phyloP scores from a whole-genome alignment of 768 basidiomycete genomes.

The Suillus fuscotomentosus region DNA sequence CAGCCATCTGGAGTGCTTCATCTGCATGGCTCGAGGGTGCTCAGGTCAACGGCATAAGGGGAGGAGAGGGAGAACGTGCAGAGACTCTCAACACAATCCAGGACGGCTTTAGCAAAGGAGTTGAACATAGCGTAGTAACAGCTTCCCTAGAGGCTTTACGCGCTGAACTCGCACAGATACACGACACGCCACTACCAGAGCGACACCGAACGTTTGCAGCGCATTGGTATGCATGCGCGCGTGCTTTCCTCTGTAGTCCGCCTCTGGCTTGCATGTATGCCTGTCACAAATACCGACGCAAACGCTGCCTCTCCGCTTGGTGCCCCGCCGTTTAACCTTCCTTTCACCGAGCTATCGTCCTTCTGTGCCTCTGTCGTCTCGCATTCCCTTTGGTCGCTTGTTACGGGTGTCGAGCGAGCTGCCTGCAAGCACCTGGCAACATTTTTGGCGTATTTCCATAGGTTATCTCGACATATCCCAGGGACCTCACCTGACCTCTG shows the following conservation, averaged over 20 bases:
- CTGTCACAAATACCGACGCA: slow-evolving; percentile 38
- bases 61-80: slow-evolving; percentile 63
- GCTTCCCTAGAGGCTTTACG: slow-evolving; percentile 35
- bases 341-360: slow-evolving; percentile 54
- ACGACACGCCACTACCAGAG: not conserved
- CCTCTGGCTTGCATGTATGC: slow-evolving; percentile 63
- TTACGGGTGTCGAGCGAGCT: slow-evolving; percentile 4
- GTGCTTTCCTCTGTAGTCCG: slow-evolving; percentile 50
- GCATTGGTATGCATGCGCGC: slow-evolving; percentile 34
- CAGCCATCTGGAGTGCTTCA: slow-evolving; percentile 37
- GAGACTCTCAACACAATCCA: slow-evolving; percentile 34
- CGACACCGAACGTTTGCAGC: slow-evolving; percentile 13
- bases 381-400: slow-evolving; percentile 49
- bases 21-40: slow-evolving; percentile 78
- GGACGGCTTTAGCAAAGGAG: slow-evolving; percentile 39
- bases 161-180: slow-evolving; percentile 19
- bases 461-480: slow-evolving; percentile 57
- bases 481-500: slow-evolving; percentile 56
- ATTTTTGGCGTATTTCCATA: slow-evolving; percentile 54
- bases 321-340: slow-evolving; percentile 60
- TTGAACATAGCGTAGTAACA: slow-evolving; percentile 36
- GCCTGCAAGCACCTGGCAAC: slow-evolving; percentile 49
- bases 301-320: slow-evolving; percentile 34
- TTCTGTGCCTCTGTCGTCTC: slow-evolving; percentile 48
- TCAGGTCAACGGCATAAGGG: slow-evolving; percentile 64